Base-by-base conservation (phyloP, 129 eudicot genomes). In the Heracleum sosnowskyi region DNA sequence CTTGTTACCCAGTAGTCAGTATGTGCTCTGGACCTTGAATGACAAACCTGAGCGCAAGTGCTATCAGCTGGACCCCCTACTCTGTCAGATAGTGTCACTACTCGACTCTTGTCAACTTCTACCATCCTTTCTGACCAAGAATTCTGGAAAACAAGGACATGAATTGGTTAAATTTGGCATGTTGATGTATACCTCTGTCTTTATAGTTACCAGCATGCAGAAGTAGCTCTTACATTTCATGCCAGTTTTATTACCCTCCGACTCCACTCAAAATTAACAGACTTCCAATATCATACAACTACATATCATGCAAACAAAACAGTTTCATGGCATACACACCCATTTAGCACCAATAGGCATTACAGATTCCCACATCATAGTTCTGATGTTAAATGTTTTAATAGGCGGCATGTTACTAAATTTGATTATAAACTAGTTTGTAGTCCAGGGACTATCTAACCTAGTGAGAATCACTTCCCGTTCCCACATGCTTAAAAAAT, bases 81-180 rank as follows among this genome's bases (percentile, higher is more conserved):
- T 49, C 85, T 85, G 76, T 87, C 84, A 82, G 86, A 80, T 16
- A 87, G 85, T 41, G 88, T 85, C 77, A 85, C 69, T 53, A 82
- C 84, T 80, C 31, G 84, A 29, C 87, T 75, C 80, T 89, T 89
- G 62, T 93, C 90, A 82, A 86, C 92, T 83, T 90, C 92, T 37
- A 81, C 87, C 35, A 88, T 93, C 76, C 75, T 85, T 83, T 86
- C 87, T 76, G 92, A 85, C 97, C 97, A 90, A 34, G 95, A 93
- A 86, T 87, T 91, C 98, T 93, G 83, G 83, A 31, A 77, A 63
- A 9, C 33, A 75, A 64, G 47, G 68, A 79, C 45, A 69, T 20
- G 73, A 74, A 17, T 69, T 49, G 64, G 33, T 41, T 49, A 35
- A 0, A 53, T 72, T 53, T 29, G 18, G 2, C 39, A 60, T 60